Percentiles rank a stretch among this genome's conserved stretches.
Conservation (phyloP, 306 rosid genomes). For the Begonia loranthoides region DNA sequence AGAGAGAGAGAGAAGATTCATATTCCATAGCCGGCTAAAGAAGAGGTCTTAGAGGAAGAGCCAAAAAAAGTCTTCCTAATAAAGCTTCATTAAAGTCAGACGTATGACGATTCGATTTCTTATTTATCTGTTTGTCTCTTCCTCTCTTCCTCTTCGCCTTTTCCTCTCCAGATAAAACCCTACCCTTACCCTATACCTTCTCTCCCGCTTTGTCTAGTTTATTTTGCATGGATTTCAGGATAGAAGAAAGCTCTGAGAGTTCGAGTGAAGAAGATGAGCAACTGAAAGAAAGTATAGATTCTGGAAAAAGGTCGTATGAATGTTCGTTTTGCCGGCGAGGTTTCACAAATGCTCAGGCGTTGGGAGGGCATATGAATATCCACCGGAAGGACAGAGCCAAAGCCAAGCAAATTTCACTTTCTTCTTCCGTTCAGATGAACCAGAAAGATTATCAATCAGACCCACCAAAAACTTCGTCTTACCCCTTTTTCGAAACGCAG, state of each 20-base stretch:
- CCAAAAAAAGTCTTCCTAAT: slow-evolving; percentile 22
- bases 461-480: neutral
- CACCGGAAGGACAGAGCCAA: neutral
- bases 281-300: slow-evolving; percentile 8
- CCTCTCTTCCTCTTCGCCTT: slow-evolving; percentile 9
- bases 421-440: slow-evolving; percentile 2
- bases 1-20: neutral
- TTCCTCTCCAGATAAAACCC: slow-evolving; percentile 17
- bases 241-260: slow-evolving; percentile 26
- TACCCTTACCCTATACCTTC: slow-evolving; percentile 5
- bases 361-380: neutral
- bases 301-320: slow-evolving; percentile 6
- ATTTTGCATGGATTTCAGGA: slow-evolving; percentile 28
- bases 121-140: slow-evolving; percentile 33
- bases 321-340: neutral
- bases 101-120: slow-evolving; percentile 11
- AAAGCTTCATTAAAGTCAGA: slow-evolving; percentile 30
- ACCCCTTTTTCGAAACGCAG: neutral
- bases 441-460: slow-evolving; percentile 8
- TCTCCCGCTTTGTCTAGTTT: neutral
- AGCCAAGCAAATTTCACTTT: neutral
- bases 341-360: neutral
- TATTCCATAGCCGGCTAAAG: slow-evolving; percentile 59
- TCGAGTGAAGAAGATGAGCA: slow-evolving; percentile 47
- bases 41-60: slow-evolving; percentile 23